A percentile compares a stretch with the other conserved stretches of the same genome.
phyloP scores from a whole-genome alignment of 768 basidiomycete genomes.

The Epithele typhae region DNA sequence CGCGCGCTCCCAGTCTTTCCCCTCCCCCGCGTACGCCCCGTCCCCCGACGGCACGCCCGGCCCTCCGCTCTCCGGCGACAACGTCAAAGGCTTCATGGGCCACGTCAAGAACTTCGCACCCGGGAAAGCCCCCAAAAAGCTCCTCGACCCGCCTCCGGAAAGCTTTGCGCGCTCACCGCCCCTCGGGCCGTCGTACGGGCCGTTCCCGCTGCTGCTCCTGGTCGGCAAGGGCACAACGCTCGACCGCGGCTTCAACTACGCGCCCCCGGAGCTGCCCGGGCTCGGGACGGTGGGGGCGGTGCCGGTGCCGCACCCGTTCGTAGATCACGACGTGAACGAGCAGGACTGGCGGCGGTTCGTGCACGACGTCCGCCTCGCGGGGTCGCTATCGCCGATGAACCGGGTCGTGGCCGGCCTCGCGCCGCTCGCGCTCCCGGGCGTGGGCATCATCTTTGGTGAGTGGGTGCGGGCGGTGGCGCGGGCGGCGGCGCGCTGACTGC shows the following conservation, averaged over 20 bases:
- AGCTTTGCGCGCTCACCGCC: constrained; percentile 11
- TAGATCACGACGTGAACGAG: constrained; percentile 41
- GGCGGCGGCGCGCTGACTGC: not conserved
- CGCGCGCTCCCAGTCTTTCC: not conserved
- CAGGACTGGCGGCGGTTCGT: constrained; percentile 38
- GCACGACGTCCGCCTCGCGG: constrained; percentile 13
- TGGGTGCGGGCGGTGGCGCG: not conserved
- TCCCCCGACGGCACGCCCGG: not conserved
- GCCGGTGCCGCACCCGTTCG: constrained; percentile 42
- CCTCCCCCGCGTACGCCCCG: not conserved
- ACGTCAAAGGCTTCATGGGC: constrained; percentile 2
- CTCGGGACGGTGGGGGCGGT: not conserved
- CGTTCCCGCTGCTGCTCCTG: constrained; percentile 29
- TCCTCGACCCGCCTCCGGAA: constrained; percentile 14
- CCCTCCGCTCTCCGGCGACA: not conserved
- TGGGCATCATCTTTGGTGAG: constrained; percentile 5
- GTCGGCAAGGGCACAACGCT: constrained; percentile 30
- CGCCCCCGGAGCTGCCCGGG: constrained; percentile 31
- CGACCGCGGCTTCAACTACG: constrained; percentile 39
- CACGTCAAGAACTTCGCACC: constrained; percentile 10
- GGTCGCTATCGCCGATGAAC: constrained; percentile 13
- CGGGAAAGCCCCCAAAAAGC: constrained; percentile 8
- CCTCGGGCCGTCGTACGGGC: not conserved
- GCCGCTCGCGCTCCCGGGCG: constrained; percentile 1
- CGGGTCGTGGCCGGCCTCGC: constrained; percentile 7